Evolutionary conservation across 768 basidiomycete species (phyloP).

Genomic region (Hygrocybe coccinea): DNA sequence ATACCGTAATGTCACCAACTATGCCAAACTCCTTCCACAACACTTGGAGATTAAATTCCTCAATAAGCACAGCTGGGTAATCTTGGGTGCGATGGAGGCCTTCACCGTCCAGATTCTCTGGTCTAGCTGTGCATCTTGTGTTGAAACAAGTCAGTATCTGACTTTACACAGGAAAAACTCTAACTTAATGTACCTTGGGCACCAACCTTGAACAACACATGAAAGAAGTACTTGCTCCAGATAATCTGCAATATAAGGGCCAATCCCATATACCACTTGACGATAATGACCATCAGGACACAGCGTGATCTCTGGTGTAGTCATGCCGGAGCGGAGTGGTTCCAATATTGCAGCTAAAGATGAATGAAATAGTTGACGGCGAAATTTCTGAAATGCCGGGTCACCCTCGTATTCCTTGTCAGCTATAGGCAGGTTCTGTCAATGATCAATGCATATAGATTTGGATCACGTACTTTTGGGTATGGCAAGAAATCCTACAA

Average conservation of each 20-base stretch:
- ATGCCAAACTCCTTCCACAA: no score
- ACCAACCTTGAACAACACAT: conserved; percentile 34
- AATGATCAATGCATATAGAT: background rate
- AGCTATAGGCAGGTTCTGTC: background rate
- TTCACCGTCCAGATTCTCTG: no score
- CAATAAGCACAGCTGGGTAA: no score
- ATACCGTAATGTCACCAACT: no score
- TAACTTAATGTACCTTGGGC: conserved; percentile 8
- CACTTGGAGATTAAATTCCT: no score
- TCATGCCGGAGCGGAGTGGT: conserved; percentile 23
- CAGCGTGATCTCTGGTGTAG: conserved; percentile 14
- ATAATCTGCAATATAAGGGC: conserved; percentile 38
- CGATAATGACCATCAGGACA: conserved; percentile 30
- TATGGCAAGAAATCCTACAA: conserved; percentile 30
- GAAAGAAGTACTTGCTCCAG: conserved; percentile 32
- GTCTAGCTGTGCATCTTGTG: conserved; percentile 20
- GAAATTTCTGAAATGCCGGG: conserved; percentile 24
- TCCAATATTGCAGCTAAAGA: conserved; percentile 22
- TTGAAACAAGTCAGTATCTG: background rate
- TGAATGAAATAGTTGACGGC: conserved; percentile 27
- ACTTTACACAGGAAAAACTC: background rate
- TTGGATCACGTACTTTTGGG: conserved; percentile 27
- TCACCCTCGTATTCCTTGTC: conserved; percentile 8
- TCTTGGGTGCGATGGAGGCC: no score
- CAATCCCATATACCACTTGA: conserved; percentile 27